Conservation (phyloP, 2,329 filamentous ascomycete genomes). For the Immersiporthe knoxdaviesiana region DNA sequence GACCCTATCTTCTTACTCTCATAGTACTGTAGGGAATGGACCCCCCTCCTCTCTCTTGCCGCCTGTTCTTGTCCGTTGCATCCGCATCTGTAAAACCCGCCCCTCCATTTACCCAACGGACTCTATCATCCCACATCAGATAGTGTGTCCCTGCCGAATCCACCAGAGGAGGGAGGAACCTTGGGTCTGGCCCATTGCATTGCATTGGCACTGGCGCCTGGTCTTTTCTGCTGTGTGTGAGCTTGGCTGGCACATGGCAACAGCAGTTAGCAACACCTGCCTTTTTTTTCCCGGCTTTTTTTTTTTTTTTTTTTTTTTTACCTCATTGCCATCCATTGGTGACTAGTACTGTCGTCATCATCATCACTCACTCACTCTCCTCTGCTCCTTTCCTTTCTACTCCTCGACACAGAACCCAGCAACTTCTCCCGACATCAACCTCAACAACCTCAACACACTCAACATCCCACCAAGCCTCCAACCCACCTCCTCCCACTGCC, state of each 20-base stretch:
- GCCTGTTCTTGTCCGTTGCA: slow-evolving; percentile 1
- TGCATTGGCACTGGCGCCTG: not conserved
- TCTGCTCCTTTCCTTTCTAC: not conserved
- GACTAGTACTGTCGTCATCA: not conserved
- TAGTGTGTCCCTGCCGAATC: not conserved
- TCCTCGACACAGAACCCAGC: not conserved
- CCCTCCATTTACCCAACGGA: not conserved
- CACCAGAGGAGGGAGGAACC: not conserved
- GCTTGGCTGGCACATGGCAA: not conserved
- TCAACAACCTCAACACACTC: not conserved
- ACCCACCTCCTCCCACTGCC: not conserved
- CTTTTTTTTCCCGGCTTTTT: not conserved
- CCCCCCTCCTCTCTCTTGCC: not conserved
- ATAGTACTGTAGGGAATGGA: not conserved
- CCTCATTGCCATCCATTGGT: not conserved
- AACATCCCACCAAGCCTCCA: not conserved
- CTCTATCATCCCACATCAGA: not conserved
- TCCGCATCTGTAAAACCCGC: slow-evolving; percentile 4
- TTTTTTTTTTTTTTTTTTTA: not conserved
- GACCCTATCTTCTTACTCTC: not conserved
- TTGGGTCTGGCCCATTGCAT: not conserved
- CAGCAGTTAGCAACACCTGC: not conserved
- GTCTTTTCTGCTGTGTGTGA: not conserved
- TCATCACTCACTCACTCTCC: no score
- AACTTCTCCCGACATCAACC: not conserved